Percentiles rank a stretch among this genome's conserved stretches.
Evolutionary conservation across 2,329 filamentous ascomycete genomes (phyloP).

Genomic region (Pestalotiopsis sp.): DNA sequence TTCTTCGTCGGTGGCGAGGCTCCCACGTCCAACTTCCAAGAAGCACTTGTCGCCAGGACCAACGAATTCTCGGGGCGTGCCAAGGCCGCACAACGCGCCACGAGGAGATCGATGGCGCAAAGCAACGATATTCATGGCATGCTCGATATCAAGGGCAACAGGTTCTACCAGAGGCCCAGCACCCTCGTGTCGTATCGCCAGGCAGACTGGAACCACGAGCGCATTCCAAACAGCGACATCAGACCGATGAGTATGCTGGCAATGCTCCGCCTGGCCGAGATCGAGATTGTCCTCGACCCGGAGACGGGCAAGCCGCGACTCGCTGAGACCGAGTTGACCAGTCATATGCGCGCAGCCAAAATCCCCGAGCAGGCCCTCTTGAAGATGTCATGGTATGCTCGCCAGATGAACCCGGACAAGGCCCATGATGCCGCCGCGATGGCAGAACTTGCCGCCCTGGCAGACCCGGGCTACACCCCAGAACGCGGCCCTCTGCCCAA

Average conservation of each 20-base stretch:
- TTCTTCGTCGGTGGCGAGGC: not conserved
- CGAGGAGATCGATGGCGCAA: not conserved
- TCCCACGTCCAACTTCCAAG: not conserved
- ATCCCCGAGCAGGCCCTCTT: not conserved
- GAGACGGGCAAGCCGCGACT: not conserved
- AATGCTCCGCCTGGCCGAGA: not conserved
- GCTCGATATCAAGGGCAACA: constrained; percentile 17
- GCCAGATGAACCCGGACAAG: no score
- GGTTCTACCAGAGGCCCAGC: constrained; percentile 37
- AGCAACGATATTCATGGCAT: not conserved
- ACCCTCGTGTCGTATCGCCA: constrained; percentile 30
- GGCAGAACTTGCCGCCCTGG: not conserved
- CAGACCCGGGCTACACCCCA: not conserved
- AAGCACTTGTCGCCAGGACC: not conserved
- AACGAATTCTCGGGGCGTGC: not conserved
- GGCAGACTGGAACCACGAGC: constrained; percentile 37
- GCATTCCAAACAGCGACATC: constrained; percentile 33
- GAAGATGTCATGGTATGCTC: not conserved
- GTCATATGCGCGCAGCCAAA: not conserved
- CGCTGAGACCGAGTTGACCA: not conserved
- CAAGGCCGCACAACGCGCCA: not conserved
- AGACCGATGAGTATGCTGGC: not conserved
- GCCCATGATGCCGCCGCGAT: not conserved
- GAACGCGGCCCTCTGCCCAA: not conserved
- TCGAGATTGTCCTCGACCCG: not conserved